Evolutionary conservation across 495 filamentous ascomycete genomes (phyloP).

Genomic region (Hypoxylon rickii): DNA sequence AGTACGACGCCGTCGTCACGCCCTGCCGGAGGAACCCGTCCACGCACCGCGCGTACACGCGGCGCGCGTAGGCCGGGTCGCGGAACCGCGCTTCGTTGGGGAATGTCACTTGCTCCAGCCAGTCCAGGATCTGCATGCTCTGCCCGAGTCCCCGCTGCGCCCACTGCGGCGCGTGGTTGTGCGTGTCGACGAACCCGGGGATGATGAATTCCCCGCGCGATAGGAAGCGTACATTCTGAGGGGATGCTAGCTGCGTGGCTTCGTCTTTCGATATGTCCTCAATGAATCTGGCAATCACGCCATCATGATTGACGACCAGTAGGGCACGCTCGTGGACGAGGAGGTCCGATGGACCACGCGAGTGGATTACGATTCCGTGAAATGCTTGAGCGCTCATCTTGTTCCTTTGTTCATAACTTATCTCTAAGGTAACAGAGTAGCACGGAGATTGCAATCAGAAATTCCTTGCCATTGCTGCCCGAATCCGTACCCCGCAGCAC

Average conservation of each 20-base stretch:
- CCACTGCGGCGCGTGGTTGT: slow-evolving; percentile 70
- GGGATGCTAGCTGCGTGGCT: slow-evolving; percentile 4
- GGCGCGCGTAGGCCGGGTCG: slow-evolving; percentile 56
- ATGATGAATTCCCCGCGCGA: slow-evolving; percentile 58
- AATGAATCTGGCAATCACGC: slow-evolving; percentile 47
- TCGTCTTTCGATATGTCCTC: slow-evolving; percentile 11
- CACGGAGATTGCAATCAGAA: too few relatives aligned
- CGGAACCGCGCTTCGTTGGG: slow-evolving; percentile 63
- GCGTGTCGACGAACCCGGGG: slow-evolving; percentile 67
- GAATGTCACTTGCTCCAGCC: slow-evolving; percentile 65
- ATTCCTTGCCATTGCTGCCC: too few relatives aligned
- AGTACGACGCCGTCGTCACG: slow-evolving; percentile 69
- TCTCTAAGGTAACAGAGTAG: too few relatives aligned
- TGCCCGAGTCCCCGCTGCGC: slow-evolving; percentile 63
- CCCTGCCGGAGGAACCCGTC: slow-evolving; percentile 64
- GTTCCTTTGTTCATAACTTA: background rate
- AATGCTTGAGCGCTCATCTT: slow-evolving; percentile 44
- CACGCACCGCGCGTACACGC: slow-evolving; percentile 59
- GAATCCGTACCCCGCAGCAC: too few relatives aligned
- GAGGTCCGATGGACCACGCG: slow-evolving; percentile 43
- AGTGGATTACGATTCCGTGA: slow-evolving; percentile 60
- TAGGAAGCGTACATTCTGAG: slow-evolving; percentile 44
- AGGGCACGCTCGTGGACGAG: slow-evolving; percentile 55
- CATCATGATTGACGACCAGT: slow-evolving; percentile 46
- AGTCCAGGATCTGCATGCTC: slow-evolving; percentile 62